These are phyloP conservation scores for Cyphellophora attinorum DNA, from an alignment of 2,329 filamentous ascomycete species.

Conservation along the genomic window DNA sequence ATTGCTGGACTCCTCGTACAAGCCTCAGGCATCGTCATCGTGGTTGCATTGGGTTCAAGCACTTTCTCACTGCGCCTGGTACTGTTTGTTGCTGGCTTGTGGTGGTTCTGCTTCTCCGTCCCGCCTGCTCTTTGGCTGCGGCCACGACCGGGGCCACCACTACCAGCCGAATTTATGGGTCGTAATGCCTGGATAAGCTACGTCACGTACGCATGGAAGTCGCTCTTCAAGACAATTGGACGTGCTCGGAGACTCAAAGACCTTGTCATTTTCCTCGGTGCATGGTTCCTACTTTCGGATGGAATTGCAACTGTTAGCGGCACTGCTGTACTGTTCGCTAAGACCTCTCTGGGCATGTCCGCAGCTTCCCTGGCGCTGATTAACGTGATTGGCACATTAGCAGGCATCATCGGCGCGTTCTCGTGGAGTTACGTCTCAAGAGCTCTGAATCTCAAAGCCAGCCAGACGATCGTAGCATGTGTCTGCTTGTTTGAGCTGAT, in stretches of 20 bases:
- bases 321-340: slow-evolving; percentile 93
- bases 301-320: slow-evolving; percentile 90
- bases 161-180: slow-evolving; percentile 37
- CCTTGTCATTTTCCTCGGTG: slow-evolving; percentile 73
- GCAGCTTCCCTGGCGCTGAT: slow-evolving; percentile 83
- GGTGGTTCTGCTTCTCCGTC: slow-evolving; percentile 90
- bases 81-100: slow-evolving; percentile 74
- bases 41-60: slow-evolving; percentile 63
- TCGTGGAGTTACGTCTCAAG: slow-evolving; percentile 75
- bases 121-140: slow-evolving; percentile 82
- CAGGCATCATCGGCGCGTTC: slow-evolving; percentile 79
- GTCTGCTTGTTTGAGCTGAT: slow-evolving; percentile 87
- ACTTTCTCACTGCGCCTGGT: slow-evolving; percentile 81
- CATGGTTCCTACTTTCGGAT: slow-evolving; percentile 92
- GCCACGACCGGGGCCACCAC: slow-evolving; percentile 75
- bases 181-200: slow-evolving; percentile 56
- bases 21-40: slow-evolving; percentile 66
- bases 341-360: slow-evolving; percentile 83
- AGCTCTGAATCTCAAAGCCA: slow-evolving; percentile 59
- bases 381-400: slow-evolving; percentile 79
- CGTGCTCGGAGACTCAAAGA: slow-evolving; percentile 68
- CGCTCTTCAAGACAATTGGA: slow-evolving; percentile 68
- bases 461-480: slow-evolving; percentile 86
- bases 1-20: slow-evolving; percentile 78
- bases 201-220: slow-evolving; percentile 74